Evolutionary conservation across 1,284 basidiomycete genomes (phyloP).

Genomic region (Abortiporus biennis): DNA sequence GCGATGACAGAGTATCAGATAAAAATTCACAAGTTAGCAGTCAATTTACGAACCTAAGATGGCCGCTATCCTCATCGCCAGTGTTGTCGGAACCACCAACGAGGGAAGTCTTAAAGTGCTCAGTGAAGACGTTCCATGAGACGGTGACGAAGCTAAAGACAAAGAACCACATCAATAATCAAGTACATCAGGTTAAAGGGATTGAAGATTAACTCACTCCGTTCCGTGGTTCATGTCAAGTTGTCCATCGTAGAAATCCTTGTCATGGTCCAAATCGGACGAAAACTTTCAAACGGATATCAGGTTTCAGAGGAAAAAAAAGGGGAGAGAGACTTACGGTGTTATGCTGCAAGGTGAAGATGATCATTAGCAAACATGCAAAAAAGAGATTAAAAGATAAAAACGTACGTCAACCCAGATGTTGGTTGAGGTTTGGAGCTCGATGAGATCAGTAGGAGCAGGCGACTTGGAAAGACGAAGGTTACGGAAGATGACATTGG

Average conservation of each 20-base stretch:
- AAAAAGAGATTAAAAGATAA: background rate
- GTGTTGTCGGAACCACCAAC: conserved; percentile 19
- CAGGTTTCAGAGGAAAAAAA: background rate
- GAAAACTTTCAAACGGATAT: conserved; percentile 3
- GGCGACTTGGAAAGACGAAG: conserved; percentile 18
- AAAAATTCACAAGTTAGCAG: no score
- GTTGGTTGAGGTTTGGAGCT: conserved; percentile 19
- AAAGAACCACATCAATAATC: no score
- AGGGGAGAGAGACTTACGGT: conserved; percentile 10
- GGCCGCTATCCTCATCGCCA: conserved; percentile 18
- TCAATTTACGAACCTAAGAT: conserved; percentile 11
- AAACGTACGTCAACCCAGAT: conserved; percentile 21
- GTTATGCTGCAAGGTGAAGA: conserved; percentile 1
- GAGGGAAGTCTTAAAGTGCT: conserved; percentile 19
- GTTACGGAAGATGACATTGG: conserved; percentile 21
- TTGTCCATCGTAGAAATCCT: conserved; percentile 22
- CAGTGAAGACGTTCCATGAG: conserved; percentile 20
- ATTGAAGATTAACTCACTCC: conserved; percentile 12
- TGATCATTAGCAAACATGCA: background rate
- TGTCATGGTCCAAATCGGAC: conserved; percentile 12
- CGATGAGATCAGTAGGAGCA: conserved; percentile 19
- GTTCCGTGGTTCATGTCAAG: conserved; percentile 19
- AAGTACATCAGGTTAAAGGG: background rate
- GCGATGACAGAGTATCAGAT: background rate
- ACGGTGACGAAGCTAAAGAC: conserved; percentile 18